A percentile compares a stretch with the other conserved stretches of the same genome.
Evolutionary conservation across 1,139 yeast genomes (phyloP).

Genomic region (Pichia norvegensis): DNA sequence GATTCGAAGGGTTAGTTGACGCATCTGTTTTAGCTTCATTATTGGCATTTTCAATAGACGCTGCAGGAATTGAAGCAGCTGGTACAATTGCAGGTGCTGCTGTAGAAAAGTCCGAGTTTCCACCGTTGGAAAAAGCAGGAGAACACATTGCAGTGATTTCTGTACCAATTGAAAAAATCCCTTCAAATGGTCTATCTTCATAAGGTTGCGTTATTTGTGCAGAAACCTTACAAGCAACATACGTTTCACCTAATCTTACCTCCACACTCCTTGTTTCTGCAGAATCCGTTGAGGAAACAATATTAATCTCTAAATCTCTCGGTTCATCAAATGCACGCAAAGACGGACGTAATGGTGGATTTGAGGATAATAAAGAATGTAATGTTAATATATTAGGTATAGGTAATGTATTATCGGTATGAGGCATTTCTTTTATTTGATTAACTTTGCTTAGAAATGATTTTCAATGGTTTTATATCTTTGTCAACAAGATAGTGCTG

Average conservation of each 20-base stretch:
- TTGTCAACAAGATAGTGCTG: too few species aligned
- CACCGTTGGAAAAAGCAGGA: slow-evolving; percentile 66
- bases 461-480: too few species aligned
- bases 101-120: slow-evolving; percentile 26
- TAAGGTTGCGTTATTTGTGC: slow-evolving; percentile 76
- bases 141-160: slow-evolving; percentile 89
- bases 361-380: slow-evolving; percentile 11
- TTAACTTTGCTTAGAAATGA: too few species aligned
- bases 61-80: slow-evolving; percentile 7
- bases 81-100: slow-evolving; percentile 15
- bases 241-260: slow-evolving; percentile 65
- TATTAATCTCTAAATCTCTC: slow-evolving; percentile 38
- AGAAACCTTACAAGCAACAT: slow-evolving; percentile 69
- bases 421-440: slow-evolving; percentile 7
- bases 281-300: slow-evolving; percentile 58
- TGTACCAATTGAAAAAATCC: slow-evolving; percentile 72
- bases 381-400: slow-evolving; percentile 13
- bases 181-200: slow-evolving; percentile 93
- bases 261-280: slow-evolving; percentile 51
- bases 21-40: background rate
- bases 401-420: slow-evolving; percentile 12
- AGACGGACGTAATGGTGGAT: slow-evolving; percentile 15
- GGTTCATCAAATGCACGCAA: slow-evolving; percentile 13
- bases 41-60: background rate
- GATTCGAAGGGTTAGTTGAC: background rate